Base-by-base conservation (phyloP, 2,329 filamentous ascomycete genomes). In the Aspergillus pseudoviridinutans region DNA sequence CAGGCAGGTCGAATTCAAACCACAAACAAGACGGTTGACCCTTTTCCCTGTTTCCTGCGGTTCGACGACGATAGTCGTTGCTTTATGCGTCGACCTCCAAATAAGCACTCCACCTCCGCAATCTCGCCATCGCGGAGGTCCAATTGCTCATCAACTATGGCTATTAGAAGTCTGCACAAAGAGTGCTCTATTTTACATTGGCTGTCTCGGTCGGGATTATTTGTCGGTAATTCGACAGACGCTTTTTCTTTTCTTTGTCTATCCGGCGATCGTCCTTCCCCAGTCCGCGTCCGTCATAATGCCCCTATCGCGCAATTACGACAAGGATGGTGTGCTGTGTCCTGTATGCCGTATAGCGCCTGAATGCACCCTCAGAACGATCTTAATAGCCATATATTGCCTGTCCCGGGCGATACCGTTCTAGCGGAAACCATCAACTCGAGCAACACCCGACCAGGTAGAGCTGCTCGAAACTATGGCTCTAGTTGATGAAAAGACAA, bases 111-210 rank as follows among this genome's bases (percentile, higher is more conserved):
- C 35, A 10, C 50, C 49, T 42, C 27, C 44, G 38, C 42, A 20
- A 58, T 60, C 53, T 62, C 64, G 59, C 51, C 63, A 66, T 66
- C 58, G 55, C 47, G 57, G 59, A 46, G 46, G 41, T 60, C 50
- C 28, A 28, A 61, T 65, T 65, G 62, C 64, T 65, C 64, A 66
- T 66, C 58, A 27, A 47, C 5, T 8, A 24, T 17, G 12, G 24
- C 24, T 24, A 47, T 47, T 5, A 9, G 41, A 44, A 6, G 3
- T 44, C 41, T 44, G 4, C 12, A 32, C 27, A 24, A 44, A 27
- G 32, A 2, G 3, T 14, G 38, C 7, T 9, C 32, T 28, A 9
- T 8, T n/a, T 35, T 20, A 12, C 25, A n/a, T 20, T 44, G n/a
- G n/a, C 20, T 28, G 47, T 49, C 53, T 29, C 22, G 44, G 27